phyloP scores from a whole-genome alignment of 2,329 filamentous ascomycete species.

The Immersiporthe knoxdaviesiana region DNA sequence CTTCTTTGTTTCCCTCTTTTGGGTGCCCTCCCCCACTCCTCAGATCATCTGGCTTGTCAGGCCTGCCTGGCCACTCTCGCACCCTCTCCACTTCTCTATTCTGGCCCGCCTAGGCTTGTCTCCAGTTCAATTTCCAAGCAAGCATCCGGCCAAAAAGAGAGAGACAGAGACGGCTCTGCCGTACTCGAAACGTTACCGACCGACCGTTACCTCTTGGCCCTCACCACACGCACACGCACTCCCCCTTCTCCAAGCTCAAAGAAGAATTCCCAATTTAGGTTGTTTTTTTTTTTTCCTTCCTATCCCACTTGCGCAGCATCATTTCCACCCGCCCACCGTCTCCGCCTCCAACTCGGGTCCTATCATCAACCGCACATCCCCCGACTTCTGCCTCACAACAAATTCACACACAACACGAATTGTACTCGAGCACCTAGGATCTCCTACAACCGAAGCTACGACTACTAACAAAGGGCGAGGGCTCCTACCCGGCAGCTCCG shows the following conservation, averaged over 20 bases:
- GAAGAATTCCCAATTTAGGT: neutral
- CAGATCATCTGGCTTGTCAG: neutral
- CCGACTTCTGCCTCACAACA: neutral
- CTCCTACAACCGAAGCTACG: neutral
- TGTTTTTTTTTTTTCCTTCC: neutral
- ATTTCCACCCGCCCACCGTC: slow-evolving; percentile 4
- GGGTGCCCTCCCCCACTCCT: slow-evolving; percentile 5
- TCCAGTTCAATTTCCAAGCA: slow-evolving; percentile 20
- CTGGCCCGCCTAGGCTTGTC: neutral
- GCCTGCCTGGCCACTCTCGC: neutral
- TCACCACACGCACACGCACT: neutral
- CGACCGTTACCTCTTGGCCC: slow-evolving; percentile 3
- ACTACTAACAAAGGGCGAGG: neutral
- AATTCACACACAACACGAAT: neutral
- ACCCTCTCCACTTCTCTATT: slow-evolving; percentile 5
- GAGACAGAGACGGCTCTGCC: neutral
- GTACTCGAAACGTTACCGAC: slow-evolving; percentile 1
- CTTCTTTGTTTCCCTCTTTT: slow-evolving; percentile 14
- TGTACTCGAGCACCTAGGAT: neutral
- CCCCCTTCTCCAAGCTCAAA: neutral
- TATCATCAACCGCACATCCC: slow-evolving; percentile 3
- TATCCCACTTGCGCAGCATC: slow-evolving; percentile 4
- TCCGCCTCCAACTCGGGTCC: neutral
- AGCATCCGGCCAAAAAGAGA: neutral
- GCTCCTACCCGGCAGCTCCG: neutral